phyloP scores from a whole-genome alignment of 441 rosid species.

The Erodium trifolium region DNA sequence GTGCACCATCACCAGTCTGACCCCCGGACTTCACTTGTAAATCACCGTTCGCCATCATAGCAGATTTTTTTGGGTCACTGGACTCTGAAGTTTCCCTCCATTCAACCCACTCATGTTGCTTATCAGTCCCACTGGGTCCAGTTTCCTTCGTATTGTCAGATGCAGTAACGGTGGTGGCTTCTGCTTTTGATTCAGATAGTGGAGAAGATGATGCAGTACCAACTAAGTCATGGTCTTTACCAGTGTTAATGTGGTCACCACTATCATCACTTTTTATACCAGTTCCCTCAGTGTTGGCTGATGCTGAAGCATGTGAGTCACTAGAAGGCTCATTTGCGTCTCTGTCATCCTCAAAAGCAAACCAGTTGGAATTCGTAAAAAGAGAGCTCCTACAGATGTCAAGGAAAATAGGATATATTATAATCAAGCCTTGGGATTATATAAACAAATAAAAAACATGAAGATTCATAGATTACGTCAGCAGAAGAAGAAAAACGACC shows the following conservation, averaged over 20 bases:
- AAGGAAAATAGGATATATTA: slow-evolving; percentile 5
- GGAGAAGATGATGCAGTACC: background rate
- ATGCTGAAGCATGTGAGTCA: slow-evolving; percentile 50
- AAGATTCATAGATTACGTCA: background rate
- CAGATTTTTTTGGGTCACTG: slow-evolving; percentile 34
- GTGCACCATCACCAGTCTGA: slow-evolving; percentile 23
- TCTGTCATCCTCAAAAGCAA: slow-evolving; percentile 76
- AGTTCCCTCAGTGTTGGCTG: slow-evolving; percentile 42
- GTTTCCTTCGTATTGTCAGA: slow-evolving; percentile 35
- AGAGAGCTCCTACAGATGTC: slow-evolving; percentile 50
- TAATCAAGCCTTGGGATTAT: background rate
- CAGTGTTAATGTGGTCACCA: slow-evolving; percentile 20
- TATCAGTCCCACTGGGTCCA: slow-evolving; percentile 35
- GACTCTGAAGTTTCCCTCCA: slow-evolving; percentile 73
- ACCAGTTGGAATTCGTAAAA: slow-evolving; percentile 85
- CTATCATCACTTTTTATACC: slow-evolving; percentile 14
- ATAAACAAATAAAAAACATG: background rate
- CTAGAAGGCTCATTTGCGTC: slow-evolving; percentile 43
- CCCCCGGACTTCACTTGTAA: slow-evolving; percentile 30
- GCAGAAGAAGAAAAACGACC: background rate
- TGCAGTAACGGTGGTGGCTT: slow-evolving; percentile 25
- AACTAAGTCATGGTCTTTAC: slow-evolving; percentile 29
- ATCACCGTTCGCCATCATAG: slow-evolving; percentile 36
- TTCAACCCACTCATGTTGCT: slow-evolving; percentile 74
- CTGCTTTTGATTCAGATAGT: slow-evolving; percentile 25